phyloP scores from a whole-genome alignment of 148 eudicot species.

The Nyssa sinensis region DNA sequence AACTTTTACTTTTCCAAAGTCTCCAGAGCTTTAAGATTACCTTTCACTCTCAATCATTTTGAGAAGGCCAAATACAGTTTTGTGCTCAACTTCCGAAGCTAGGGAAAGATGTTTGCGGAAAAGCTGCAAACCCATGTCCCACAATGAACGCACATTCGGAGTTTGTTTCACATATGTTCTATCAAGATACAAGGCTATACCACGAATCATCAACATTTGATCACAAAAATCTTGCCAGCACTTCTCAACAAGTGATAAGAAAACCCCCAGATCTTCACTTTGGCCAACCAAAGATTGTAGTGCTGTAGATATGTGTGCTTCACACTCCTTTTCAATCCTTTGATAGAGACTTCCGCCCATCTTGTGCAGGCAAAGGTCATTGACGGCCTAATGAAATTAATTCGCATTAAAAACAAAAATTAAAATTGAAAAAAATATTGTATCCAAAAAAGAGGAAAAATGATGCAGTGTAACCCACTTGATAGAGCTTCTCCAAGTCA shows the following conservation, averaged over 20 bases:
- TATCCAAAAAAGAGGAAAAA: neutral
- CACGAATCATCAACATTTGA: slow-evolving; percentile 96
- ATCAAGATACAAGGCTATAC: slow-evolving; percentile 92
- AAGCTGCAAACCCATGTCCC: slow-evolving; percentile 99
- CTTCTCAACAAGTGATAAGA: slow-evolving; percentile 84
- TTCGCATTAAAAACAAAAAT: no score
- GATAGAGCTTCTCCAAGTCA: slow-evolving; percentile 87
- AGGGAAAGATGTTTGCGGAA: slow-evolving; percentile 82
- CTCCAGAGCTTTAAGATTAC: slow-evolving; percentile 39
- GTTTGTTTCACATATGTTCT: slow-evolving; percentile 94
- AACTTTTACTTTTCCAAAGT: no score
- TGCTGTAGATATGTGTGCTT: slow-evolving; percentile 67
- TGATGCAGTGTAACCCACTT: slow-evolving; percentile 34
- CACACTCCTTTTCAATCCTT: slow-evolving; percentile 85
- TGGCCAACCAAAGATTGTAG: slow-evolving; percentile 83
- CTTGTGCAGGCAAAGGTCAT: slow-evolving; percentile 88
- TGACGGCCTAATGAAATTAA: slow-evolving; percentile 62
- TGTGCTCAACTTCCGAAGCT: slow-evolving; percentile 91
- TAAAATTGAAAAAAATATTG: neutral
- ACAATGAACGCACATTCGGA: slow-evolving; percentile 77
- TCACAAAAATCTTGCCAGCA: slow-evolving; percentile 99
- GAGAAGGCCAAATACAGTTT: slow-evolving; percentile 90
- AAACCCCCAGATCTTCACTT: slow-evolving; percentile 90
- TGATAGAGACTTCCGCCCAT: slow-evolving; percentile 94
- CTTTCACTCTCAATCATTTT: slow-evolving; percentile 96